Evolutionary conservation across 805 yeast genomes (phyloP).

Genomic region (Brettanomyces anomalus): DNA sequence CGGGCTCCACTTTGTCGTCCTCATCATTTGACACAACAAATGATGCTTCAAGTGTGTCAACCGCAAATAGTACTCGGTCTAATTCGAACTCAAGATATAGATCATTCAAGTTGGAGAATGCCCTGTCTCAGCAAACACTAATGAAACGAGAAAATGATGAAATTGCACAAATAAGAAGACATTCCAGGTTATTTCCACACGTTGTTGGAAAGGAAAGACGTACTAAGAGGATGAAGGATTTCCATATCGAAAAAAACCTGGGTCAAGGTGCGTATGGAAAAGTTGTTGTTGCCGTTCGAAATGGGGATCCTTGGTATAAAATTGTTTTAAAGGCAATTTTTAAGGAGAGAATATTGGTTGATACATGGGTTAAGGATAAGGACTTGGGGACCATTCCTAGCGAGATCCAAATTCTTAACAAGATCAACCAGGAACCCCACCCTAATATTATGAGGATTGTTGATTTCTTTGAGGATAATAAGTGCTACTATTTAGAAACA

Average conservation of each 20-base stretch:
- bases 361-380: conserved; percentile 95
- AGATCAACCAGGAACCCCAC: conserved; percentile 69
- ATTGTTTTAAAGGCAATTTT: conserved; percentile 84
- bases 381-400: conserved; percentile 88
- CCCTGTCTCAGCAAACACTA: conserved; percentile 32
- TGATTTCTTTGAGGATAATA: conserved; percentile 89
- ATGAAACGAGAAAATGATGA: conserved; percentile 36
- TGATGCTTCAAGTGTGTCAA: background rate
- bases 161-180: conserved; percentile 27
- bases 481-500: conserved; percentile 83
- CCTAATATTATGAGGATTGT: conserved; percentile 78
- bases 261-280: conserved; percentile 98
- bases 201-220: conserved; percentile 62
- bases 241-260: conserved; percentile 61
- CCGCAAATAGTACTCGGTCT: background rate
- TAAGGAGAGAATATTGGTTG: conserved; percentile 88
- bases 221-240: conserved; percentile 63
- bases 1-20: background rate
- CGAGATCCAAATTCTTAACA: conserved; percentile 90
- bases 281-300: conserved; percentile 71
- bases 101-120: conserved; percentile 14
- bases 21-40: background rate
- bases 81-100: conserved; percentile 4
- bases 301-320: conserved; percentile 49
- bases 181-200: conserved; percentile 41